Base-by-base conservation (phyloP, 495 filamentous ascomycete genomes). In the Xylaria scruposa region DNA sequence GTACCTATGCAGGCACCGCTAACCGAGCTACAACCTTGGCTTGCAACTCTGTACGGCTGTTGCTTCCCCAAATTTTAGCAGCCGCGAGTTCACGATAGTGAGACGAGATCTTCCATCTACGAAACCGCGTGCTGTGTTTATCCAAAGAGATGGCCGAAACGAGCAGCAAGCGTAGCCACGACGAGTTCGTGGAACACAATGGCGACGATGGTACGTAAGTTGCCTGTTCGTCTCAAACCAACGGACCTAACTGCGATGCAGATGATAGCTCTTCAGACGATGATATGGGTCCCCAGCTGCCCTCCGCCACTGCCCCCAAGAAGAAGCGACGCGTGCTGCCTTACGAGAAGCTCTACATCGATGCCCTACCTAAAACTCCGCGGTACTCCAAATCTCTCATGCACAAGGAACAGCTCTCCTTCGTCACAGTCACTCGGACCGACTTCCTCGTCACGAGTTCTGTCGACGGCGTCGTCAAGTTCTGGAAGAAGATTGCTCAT, bases 371-470 rank as follows among this genome's bases (percentile, higher is more conserved):
- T 4, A 88, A 89, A 47, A 92, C 92, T 54, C 71, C 87, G 21
- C 91, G 93, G 15, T 99, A 99, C 81, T 97, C 93, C 60, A 97
- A 95, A 78, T 98, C 96, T 38, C 85, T 99, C 73, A 99, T 99
- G 96, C 96, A 99, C 85, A 94, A 95, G 81, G 96, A 98, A 71
- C 94, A 97, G 82, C 82, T 98, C 61, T 88, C 91, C 49, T 98
- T 93, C 74, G 87, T 93, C 70, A 95, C 91, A 6, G 88, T 98
- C 70, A 96, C 97, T 1, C 96, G 94, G 1, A 97, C 96, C 67
- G 96, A 97, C 71, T 98, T 99, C 78, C 82, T 98, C 33, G 95
- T 99, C 63, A 98, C 96, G 3, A 93, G 90, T 73, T 98, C 95
- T 3, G 82, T 93, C 21, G 95, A 99, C 79, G 97, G 97, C 3